phyloP scores from a whole-genome alignment of 2,329 filamentous ascomycete genomes.

The Colletotrichum cordylinicola region DNA sequence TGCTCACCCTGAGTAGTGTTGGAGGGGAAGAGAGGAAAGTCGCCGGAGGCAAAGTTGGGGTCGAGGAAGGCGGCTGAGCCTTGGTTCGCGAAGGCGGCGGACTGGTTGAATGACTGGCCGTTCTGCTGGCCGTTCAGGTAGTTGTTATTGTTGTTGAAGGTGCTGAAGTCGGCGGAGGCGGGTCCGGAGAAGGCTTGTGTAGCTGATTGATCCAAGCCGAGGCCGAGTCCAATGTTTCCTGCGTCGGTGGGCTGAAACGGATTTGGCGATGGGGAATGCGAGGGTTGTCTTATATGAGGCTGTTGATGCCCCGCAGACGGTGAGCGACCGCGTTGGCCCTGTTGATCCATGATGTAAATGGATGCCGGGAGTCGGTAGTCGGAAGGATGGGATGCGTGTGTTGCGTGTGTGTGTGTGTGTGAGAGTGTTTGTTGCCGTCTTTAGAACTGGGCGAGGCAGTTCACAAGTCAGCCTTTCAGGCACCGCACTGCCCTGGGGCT shows the following conservation, averaged over 20 bases:
- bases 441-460: conserved; percentile 48
- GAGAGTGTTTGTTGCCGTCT: conserved; percentile 34
- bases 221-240: conserved; percentile 58
- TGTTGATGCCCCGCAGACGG: conserved; percentile 63
- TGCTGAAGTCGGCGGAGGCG: conserved; percentile 50
- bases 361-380: conserved; percentile 7
- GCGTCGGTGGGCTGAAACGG: conserved; percentile 53
- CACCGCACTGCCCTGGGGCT: conserved; percentile 46
- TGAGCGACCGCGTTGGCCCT: conserved; percentile 60
- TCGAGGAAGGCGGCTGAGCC: conserved; percentile 51
- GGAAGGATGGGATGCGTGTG: conserved; percentile 22
- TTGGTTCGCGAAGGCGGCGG: conserved; percentile 45
- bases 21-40: conserved; percentile 71
- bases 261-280: conserved; percentile 67
- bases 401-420: neutral
- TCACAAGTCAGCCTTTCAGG: conserved; percentile 50
- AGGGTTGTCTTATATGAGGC: conserved; percentile 69
- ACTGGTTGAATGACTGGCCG: conserved; percentile 42
- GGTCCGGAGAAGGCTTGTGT: conserved; percentile 43
- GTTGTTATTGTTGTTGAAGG: conserved; percentile 51
- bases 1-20: conserved; percentile 50
- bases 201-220: conserved; percentile 60
- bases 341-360: conserved; percentile 44
- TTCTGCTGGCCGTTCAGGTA: conserved; percentile 57
- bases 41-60: conserved; percentile 56